Percentiles rank a stretch among this genome's conserved stretches.
phyloP scores from a whole-genome alignment of 176 grass and related monocot genomes.

The Aechmea fasciata region DNA sequence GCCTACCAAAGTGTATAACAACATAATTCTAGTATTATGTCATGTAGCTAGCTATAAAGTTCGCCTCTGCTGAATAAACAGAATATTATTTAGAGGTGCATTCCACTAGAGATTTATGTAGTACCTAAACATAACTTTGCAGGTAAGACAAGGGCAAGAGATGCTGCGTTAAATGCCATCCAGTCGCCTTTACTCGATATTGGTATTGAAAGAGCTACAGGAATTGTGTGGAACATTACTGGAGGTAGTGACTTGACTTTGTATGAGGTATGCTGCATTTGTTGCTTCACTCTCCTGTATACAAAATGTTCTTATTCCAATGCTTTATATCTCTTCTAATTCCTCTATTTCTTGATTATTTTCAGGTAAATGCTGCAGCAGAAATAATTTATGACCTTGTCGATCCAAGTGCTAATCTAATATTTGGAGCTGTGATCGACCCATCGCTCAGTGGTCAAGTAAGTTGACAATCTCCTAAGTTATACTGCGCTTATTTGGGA shows the following conservation, averaged over 20 bases:
- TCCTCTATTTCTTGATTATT: neutral
- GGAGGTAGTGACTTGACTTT: slow-evolving; percentile 22
- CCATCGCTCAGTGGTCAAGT: slow-evolving; percentile 88
- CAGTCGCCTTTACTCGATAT: slow-evolving; percentile 19
- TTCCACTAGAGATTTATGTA: slow-evolving; percentile 10
- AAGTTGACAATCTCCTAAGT: slow-evolving; percentile 15
- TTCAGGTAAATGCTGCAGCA: slow-evolving; percentile 90
- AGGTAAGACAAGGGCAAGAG: slow-evolving; percentile 1
- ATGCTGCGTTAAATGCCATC: slow-evolving; percentile 14
- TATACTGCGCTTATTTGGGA: no score
- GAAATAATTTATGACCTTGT: slow-evolving; percentile 98
- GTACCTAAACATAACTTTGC: slow-evolving; percentile 1
- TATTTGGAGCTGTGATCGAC: slow-evolving; percentile 98
- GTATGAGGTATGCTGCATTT: slow-evolving; percentile 24
- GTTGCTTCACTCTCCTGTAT: neutral
- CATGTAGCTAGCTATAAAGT: no score
- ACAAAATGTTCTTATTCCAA: no score
- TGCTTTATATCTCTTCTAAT: no score
- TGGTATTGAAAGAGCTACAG: slow-evolving; percentile 20
- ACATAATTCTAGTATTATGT: no score
- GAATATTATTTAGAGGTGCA: neutral
- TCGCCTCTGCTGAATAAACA: no score
- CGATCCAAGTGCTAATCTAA: slow-evolving; percentile 96
- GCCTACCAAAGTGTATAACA: no score
- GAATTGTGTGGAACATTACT: slow-evolving; percentile 26